Evolutionary conservation across 495 filamentous ascomycete genomes (phyloP).

Genomic region (Aspergillus carlsbadensis): DNA sequence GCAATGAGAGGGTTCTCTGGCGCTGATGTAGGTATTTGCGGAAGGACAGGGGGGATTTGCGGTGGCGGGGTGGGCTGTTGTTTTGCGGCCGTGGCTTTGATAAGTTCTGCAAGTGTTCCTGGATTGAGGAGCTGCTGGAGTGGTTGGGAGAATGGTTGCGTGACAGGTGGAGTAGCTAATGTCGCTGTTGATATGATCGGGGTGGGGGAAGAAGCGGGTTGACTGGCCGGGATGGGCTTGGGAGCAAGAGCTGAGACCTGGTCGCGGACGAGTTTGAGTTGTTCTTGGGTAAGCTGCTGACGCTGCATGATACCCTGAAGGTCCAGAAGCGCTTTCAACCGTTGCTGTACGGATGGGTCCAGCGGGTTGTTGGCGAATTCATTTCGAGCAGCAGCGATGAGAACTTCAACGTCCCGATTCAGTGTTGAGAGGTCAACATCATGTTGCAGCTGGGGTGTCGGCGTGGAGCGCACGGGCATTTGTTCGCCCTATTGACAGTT

Average conservation of each 20-base stretch:
- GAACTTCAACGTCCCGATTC: constrained; percentile 74
- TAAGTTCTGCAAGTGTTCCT: constrained; percentile 49
- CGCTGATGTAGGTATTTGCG: constrained; percentile 22
- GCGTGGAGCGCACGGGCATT: constrained; percentile 22
- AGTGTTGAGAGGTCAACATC: constrained; percentile 61
- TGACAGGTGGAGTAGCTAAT: constrained; percentile 29
- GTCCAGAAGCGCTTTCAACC: constrained; percentile 82
- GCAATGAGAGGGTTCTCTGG: constrained; percentile 48
- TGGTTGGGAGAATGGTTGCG: constrained; percentile 36
- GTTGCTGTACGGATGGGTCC: constrained; percentile 70
- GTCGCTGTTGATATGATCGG: constrained; percentile 27
- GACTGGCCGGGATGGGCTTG: constrained; percentile 24
- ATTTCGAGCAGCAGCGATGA: constrained; percentile 67
- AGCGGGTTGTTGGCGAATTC: constrained; percentile 71
- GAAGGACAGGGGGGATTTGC: constrained; percentile 28
- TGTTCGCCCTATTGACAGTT: constrained; percentile 23
- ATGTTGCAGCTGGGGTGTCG: constrained; percentile 42
- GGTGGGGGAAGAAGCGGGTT: constrained; percentile 22
- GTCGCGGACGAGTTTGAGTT: constrained; percentile 75
- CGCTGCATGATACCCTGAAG: constrained; percentile 77
- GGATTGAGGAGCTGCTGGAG: constrained; percentile 46
- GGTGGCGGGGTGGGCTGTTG: constrained; percentile 43
- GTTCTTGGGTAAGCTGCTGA: constrained; percentile 74
- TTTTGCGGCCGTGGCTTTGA: constrained; percentile 46
- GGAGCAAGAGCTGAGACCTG: constrained; percentile 69